Base-by-base conservation (phyloP, 495 filamentous ascomycete genomes). In the Penicillium cinerascens region DNA sequence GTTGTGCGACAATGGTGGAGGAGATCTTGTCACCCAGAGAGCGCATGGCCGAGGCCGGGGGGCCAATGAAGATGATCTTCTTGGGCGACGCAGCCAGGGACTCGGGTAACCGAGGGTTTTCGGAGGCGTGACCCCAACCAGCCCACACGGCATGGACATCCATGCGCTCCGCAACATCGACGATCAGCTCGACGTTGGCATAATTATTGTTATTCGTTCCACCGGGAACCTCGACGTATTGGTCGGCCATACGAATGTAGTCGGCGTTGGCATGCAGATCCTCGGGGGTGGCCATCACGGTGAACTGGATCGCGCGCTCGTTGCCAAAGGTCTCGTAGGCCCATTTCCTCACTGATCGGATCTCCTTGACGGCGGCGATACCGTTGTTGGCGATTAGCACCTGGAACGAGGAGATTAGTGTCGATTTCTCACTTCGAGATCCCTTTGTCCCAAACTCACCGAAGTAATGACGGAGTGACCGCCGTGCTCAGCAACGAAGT, bases 171-270 rank as follows among this genome's bases (percentile, higher is more conserved):
- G 93, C 93, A 67, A 99, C 83, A 78, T 99, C 93, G 51, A 99
- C 93, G 69, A 99, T 97, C 61, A 99, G 78, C 77, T 99, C 93
- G 42, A 99, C 93, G 74, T 99, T 99, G 68, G 93, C 93, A 69
- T 99, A 99, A 75, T 99, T 99, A 84, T 99, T 97, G 80, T 99
- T 99, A 76, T 99, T 99, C 41, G 95, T 99, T 63, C 93, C 93
- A 60, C 93, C 93, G n/a, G 93, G 93, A 43, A 90, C 85, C 77
- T 99, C 93, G 54, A 97, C 93, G 67, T 99, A 99, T 80, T 96
- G 89, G 69, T 99, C 93, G 2, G 93, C 93, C 95, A 99, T 96
- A 59, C 93, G 83, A 67, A 99, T 99, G 71, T 99, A 99, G 74
- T 99, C 93, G 44, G 93, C 95, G 70, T 99, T 99, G 54, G 92